These are phyloP conservation scores for Friedmanniomyces endolithicus DNA, from an alignment of 495 filamentous ascomycete genomes.

Conservation along the genomic window DNA sequence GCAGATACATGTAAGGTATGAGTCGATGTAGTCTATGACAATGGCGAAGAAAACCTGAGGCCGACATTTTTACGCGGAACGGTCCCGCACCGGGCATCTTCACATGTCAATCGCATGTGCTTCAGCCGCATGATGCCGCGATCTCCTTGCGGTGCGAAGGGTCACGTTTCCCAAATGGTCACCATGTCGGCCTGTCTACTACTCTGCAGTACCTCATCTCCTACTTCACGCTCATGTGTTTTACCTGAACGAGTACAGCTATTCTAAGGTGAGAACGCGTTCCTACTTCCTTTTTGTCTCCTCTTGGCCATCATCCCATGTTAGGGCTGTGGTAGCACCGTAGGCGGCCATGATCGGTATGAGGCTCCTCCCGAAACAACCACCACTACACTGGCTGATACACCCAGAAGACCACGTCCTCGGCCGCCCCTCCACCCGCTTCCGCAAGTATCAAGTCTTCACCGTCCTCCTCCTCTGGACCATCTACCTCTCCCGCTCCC, in stretches of 20 bases:
- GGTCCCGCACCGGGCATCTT: too few species aligned
- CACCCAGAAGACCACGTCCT: conserved; percentile 67
- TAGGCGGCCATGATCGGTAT: not conserved
- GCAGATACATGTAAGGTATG: too few species aligned
- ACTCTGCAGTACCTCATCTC: too few species aligned
- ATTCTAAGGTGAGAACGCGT: too few species aligned
- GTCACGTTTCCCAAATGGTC: not conserved
- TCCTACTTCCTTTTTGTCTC: too few species aligned
- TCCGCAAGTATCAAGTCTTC: conserved; percentile 85
- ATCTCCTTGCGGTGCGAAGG: not conserved
- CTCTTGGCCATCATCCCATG: not conserved
- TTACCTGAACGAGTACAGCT: too few species aligned
- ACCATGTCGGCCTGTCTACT: not conserved
- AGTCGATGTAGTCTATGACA: too few species aligned
- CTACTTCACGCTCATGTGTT: too few species aligned
- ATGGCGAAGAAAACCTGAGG: too few species aligned
- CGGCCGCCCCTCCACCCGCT: conserved; percentile 77
- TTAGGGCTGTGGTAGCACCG: not conserved
- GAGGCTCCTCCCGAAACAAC: not conserved
- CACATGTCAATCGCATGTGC: not conserved
- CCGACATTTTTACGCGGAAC: too few species aligned
- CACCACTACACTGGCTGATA: not conserved
- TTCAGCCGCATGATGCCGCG: not conserved
- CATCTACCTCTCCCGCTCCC: conserved; percentile 64
- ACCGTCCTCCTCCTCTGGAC: conserved; percentile 88